These are phyloP conservation scores for Populus ilicifolia DNA, from an alignment of 345 rosid species.

Conservation along the genomic window DNA sequence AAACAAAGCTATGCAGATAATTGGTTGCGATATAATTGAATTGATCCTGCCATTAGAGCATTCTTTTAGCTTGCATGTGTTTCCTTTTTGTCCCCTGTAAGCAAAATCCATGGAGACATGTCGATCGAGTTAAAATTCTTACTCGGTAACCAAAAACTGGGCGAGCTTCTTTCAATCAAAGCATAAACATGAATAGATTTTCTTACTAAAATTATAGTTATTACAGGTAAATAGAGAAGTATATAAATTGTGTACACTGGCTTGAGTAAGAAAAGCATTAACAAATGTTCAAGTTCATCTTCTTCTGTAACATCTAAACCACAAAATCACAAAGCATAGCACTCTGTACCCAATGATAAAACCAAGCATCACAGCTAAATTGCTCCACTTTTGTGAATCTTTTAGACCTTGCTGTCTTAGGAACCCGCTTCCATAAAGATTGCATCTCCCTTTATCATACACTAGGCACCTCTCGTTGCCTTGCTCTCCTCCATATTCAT, in stretches of 20 bases:
- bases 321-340: conserved; percentile 62
- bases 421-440: conserved; percentile 44
- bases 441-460: conserved; percentile 32
- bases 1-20: not conserved
- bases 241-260: not conserved
- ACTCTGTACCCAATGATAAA: conserved; percentile 74
- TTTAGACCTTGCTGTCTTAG: conserved; percentile 51
- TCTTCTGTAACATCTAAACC: conserved; percentile 60
- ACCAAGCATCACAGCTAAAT: conserved; percentile 62
- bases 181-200: not conserved
- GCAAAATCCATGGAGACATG: not conserved
- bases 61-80: no score
- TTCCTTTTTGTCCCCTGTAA: not conserved
- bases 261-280: not conserved
- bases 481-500: conserved; percentile 62
- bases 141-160: not conserved
- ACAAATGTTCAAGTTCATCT: conserved; percentile 22
- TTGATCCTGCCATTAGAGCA: not conserved
- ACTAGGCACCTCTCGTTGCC: conserved; percentile 44
- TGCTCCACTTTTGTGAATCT: conserved; percentile 71
- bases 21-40: not conserved
- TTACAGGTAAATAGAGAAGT: not conserved
- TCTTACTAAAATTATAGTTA: not conserved
- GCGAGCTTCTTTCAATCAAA: not conserved
- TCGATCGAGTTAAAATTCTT: not conserved